phyloP scores from a whole-genome alignment of 768 basidiomycete genomes.

The Lentinula boryana region DNA sequence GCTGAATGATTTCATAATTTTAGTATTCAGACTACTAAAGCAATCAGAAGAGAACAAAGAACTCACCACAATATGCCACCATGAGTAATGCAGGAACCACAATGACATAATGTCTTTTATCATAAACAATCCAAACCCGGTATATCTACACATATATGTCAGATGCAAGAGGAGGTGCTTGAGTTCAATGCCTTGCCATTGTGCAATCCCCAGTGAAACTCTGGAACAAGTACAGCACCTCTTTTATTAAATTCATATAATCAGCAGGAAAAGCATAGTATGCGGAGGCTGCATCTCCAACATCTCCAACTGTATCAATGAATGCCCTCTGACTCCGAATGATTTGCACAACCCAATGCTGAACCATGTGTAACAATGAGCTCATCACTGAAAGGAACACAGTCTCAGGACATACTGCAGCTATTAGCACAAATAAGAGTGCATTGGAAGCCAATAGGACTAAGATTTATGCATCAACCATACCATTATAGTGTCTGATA shows the following conservation, averaged over 20 bases:
- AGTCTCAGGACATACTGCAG: background rate
- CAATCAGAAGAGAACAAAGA: background rate
- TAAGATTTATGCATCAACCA: background rate
- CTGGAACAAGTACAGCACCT: background rate
- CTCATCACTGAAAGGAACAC: background rate
- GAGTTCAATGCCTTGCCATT: background rate
- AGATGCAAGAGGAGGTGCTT: background rate
- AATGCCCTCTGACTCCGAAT: background rate
- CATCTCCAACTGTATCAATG: background rate
- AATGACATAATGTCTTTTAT: background rate
- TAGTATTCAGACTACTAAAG: background rate
- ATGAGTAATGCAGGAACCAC: background rate
- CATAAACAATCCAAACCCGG: background rate
- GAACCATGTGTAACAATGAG: background rate
- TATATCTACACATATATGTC: background rate
- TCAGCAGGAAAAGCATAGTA: constrained; percentile 1
- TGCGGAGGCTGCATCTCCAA: background rate
- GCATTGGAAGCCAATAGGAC: background rate
- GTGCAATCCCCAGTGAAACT: background rate
- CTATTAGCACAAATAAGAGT: background rate
- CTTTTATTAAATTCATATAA: background rate
- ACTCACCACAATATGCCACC: background rate
- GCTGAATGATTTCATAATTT: background rate
- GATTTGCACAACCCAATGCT: constrained; percentile 4
- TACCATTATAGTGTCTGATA: background rate